These are phyloP conservation scores for Akebia trifoliata DNA, from an alignment of 164 flowering plant genomes.

Conservation along the genomic window DNA sequence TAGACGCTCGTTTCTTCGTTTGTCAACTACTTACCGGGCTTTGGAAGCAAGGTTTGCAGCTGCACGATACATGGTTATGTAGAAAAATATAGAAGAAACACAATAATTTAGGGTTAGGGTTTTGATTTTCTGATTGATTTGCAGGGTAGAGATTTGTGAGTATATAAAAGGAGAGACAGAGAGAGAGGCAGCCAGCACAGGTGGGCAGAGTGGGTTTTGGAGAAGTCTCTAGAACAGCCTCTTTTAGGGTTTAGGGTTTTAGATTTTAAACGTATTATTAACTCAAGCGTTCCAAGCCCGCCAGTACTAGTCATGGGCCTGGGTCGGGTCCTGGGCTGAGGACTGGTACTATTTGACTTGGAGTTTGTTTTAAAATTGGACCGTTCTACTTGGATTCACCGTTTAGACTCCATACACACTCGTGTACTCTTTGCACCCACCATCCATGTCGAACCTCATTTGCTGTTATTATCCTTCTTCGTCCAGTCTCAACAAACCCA, in stretches of 20 bases:
- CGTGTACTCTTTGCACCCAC: no score
- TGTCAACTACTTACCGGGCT: conserved; percentile 15
- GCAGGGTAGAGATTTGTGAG: neutral
- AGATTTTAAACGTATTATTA: neutral
- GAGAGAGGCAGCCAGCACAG: neutral
- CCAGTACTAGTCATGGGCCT: no score
- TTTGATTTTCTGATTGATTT: neutral
- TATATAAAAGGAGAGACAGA: neutral
- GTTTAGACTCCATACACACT: no score
- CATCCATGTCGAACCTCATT: no score
- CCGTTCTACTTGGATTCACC: no score
- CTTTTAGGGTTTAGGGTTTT: conserved; percentile 22
- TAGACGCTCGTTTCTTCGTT: neutral
- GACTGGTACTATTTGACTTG: no score
- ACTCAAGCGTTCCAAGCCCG: no score
- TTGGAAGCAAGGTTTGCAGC: conserved; percentile 29
- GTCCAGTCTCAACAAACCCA: no score
- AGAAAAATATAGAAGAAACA: neutral
- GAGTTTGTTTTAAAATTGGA: no score
- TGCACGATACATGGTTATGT: conserved; percentile 23
- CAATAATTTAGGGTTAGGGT: neutral
- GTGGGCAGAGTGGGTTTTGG: neutral
- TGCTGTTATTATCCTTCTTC: no score
- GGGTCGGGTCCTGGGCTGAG: no score
- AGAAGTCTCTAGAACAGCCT: conserved; percentile 14